A percentile compares a stretch with the other conserved stretches of the same genome.
Evolutionary conservation across 768 basidiomycete genomes (phyloP).

Genomic region (Phlebiopsis flavidoalba): DNA sequence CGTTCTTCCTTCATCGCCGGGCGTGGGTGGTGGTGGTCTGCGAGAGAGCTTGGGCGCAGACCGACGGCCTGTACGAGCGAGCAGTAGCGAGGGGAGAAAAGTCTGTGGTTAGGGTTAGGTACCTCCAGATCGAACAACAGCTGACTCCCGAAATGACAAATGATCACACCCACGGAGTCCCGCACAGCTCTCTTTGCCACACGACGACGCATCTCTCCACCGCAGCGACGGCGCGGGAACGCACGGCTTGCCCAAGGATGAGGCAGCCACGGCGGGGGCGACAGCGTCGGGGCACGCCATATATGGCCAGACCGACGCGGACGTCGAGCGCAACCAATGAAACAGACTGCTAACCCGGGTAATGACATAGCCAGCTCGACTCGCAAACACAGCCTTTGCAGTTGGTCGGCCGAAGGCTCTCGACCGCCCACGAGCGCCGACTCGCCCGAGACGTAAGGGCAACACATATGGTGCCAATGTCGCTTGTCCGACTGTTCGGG

Average conservation of each 20-base stretch:
- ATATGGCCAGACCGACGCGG: too few species aligned
- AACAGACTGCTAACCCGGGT: too few species aligned
- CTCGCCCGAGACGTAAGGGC: too few species aligned
- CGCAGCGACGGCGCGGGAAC: not conserved
- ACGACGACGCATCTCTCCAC: not conserved
- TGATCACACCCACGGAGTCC: not conserved
- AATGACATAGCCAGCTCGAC: not conserved
- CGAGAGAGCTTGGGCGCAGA: not conserved
- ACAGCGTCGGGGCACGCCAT: too few species aligned
- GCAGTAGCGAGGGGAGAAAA: constrained; percentile 1
- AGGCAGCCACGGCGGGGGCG: too few species aligned
- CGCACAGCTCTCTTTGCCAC: not conserved
- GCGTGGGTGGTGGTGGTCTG: not conserved
- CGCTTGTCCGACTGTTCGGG: too few species aligned
- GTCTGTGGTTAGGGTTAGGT: constrained; percentile 1
- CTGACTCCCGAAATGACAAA: constrained; percentile 1
- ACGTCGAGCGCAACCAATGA: not conserved
- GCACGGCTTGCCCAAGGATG: too few species aligned
- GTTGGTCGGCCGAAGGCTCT: not conserved
- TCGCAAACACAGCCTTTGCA: not conserved
- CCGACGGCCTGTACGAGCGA: not conserved
- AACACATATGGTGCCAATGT: too few species aligned
- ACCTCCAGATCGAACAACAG: not conserved
- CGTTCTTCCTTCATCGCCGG: constrained; percentile 17
- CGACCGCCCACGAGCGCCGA: too few species aligned